Percentiles rank a stretch among this genome's conserved stretches.
Evolutionary conservation across 2,329 filamentous ascomycete genomes (phyloP).

Genomic region (Penicillium sp.): DNA sequence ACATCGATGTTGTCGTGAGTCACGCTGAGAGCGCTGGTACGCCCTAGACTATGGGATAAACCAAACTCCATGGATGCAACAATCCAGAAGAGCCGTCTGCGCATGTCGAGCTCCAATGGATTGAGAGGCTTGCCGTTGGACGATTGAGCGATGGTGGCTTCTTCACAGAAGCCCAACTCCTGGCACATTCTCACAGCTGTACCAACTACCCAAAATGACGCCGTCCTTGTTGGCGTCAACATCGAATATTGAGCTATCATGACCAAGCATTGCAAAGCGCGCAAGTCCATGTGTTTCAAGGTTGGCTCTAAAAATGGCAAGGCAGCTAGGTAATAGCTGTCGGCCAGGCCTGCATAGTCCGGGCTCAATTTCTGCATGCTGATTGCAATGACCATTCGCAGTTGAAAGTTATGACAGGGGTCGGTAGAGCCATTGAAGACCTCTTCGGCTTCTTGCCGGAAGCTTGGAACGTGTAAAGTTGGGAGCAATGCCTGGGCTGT

Average conservation of each 20-base stretch:
- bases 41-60: slow-evolving; percentile 83
- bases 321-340: slow-evolving; percentile 92
- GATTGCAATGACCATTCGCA: slow-evolving; percentile 92
- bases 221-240: slow-evolving; percentile 87
- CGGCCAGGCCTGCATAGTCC: slow-evolving; percentile 89
- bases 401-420: slow-evolving; percentile 83
- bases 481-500: slow-evolving; percentile 87
- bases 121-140: slow-evolving; percentile 67
- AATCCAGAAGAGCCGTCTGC: slow-evolving; percentile 85
- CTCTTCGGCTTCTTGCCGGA: slow-evolving; percentile 76
- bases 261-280: slow-evolving; percentile 86
- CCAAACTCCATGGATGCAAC: slow-evolving; percentile 88
- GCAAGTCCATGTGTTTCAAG: slow-evolving; percentile 85
- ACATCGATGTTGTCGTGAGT: slow-evolving; percentile 84
- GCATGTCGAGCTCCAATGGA: slow-evolving; percentile 83
- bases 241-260: slow-evolving; percentile 91
- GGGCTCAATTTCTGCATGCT: slow-evolving; percentile 90
- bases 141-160: slow-evolving; percentile 78
- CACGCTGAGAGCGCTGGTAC: slow-evolving; percentile 84
- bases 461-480: slow-evolving; percentile 80
- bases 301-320: slow-evolving; percentile 83
- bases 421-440: slow-evolving; percentile 79
- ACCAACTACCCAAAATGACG: slow-evolving; percentile 91
- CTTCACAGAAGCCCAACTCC: slow-evolving; percentile 83
- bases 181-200: slow-evolving; percentile 87